These are phyloP conservation scores for Wickerhamomyces sp. DNA, from an alignment of 1,139 yeast genomes.

Conservation along the genomic window DNA sequence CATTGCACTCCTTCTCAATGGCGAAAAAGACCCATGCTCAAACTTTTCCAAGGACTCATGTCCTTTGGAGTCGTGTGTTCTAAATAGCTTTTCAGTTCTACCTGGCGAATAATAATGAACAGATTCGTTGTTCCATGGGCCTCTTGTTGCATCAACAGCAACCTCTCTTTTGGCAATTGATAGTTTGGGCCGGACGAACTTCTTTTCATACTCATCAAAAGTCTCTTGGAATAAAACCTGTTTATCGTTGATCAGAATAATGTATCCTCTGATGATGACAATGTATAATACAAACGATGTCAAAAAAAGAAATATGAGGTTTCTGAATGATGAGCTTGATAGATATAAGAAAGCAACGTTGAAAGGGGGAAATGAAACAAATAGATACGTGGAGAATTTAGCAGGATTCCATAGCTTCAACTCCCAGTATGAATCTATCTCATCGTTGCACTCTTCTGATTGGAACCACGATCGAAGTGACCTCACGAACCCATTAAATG, in stretches of 20 bases:
- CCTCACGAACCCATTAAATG: not conserved
- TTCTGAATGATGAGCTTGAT: slow-evolving; percentile 35
- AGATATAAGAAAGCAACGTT: slow-evolving; percentile 36
- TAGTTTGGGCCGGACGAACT: slow-evolving; percentile 59
- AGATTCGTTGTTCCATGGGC: slow-evolving; percentile 29
- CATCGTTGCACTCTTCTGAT: slow-evolving; percentile 15
- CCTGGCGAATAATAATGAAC: slow-evolving; percentile 35
- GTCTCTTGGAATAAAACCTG: slow-evolving; percentile 57
- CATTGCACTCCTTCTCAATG: slow-evolving; percentile 10
- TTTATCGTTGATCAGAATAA: slow-evolving; percentile 50
- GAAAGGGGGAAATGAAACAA: slow-evolving; percentile 56
- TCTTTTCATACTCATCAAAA: slow-evolving; percentile 57
- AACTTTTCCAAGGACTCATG: slow-evolving; percentile 20
- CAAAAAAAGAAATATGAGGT: slow-evolving; percentile 33
- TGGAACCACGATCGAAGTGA: slow-evolving; percentile 2
- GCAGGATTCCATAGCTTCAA: slow-evolving; percentile 59
- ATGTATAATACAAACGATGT: slow-evolving; percentile 38
- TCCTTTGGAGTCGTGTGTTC: slow-evolving; percentile 22
- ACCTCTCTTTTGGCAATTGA: slow-evolving; percentile 56
- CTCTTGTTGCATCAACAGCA: slow-evolving; percentile 53
- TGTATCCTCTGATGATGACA: slow-evolving; percentile 40
- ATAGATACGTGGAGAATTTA: slow-evolving; percentile 40
- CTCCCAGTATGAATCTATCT: slow-evolving; percentile 40
- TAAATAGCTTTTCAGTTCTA: slow-evolving; percentile 21
- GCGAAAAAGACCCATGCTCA: slow-evolving; percentile 20